These are phyloP conservation scores for Pythium periplocum DNA, from an alignment of 352 stramenopile genomes.

Conservation along the genomic window DNA sequence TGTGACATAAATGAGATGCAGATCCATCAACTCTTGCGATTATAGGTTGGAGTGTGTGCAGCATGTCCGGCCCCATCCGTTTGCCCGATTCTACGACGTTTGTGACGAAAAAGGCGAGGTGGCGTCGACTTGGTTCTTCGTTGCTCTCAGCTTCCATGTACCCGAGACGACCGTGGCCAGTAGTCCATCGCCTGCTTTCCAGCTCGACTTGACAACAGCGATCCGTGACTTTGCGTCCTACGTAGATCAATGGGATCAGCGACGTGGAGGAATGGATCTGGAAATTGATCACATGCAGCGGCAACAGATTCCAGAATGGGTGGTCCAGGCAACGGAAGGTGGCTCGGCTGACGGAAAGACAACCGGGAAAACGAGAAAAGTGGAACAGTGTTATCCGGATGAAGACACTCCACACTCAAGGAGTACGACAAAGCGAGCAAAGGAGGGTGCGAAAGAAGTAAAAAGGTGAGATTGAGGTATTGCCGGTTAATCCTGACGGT, in stretches of 20 bases:
- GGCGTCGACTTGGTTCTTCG: slow-evolving; percentile 69
- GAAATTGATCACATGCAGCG: slow-evolving; percentile 66
- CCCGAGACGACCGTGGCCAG: slow-evolving; percentile 3
- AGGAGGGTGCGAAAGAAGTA: no score
- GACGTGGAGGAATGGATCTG: slow-evolving; percentile 77
- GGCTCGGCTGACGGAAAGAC: no score
- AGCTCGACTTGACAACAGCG: slow-evolving; percentile 63
- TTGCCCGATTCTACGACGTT: slow-evolving; percentile 82
- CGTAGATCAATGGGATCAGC: slow-evolving; percentile 72
- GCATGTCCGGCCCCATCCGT: slow-evolving; percentile 58
- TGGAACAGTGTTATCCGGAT: no score
- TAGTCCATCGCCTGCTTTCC: slow-evolving; percentile 11
- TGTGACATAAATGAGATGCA: neutral
- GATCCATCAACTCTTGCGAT: slow-evolving; percentile 1
- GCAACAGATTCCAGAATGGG: slow-evolving; percentile 53
- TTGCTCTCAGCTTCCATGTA: slow-evolving; percentile 61
- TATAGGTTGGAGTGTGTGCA: slow-evolving; percentile 55
- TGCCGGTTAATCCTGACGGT: no score
- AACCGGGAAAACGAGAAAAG: no score
- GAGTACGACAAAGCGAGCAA: no score
- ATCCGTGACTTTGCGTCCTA: slow-evolving; percentile 76
- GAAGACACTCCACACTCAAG: no score
- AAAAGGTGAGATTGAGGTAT: no score
- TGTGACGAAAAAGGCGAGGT: slow-evolving; percentile 11
- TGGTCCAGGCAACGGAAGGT: slow-evolving; percentile 28